Evolutionary conservation across 257 asterid genomes (phyloP).

Genomic region (Jaltomata sinuosa): DNA sequence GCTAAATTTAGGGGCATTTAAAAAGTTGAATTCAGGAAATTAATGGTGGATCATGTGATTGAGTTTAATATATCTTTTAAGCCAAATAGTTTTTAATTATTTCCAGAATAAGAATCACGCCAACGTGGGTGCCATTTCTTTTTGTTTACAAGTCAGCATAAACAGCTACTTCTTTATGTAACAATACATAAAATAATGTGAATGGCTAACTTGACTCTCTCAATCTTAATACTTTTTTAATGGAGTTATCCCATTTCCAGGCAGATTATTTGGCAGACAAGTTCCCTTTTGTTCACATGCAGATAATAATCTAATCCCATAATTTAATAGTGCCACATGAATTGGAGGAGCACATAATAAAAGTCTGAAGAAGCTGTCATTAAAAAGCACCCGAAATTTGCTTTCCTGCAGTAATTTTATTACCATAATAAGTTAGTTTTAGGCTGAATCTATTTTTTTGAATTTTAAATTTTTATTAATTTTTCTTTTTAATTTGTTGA

Average conservation of each 20-base stretch:
- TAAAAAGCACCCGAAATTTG: not conserved
- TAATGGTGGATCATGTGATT: not conserved
- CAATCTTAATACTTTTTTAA: not conserved
- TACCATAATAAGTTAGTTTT: not conserved
- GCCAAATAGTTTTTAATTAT: not conserved
- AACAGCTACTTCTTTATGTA: not conserved
- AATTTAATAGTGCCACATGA: not conserved
- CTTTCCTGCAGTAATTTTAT: not conserved
- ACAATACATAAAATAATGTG: not conserved
- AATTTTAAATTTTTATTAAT: not conserved
- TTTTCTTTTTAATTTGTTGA: not conserved
- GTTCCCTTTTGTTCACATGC: not conserved
- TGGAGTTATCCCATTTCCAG: not conserved
- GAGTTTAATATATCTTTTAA: not conserved
- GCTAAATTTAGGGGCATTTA: not conserved
- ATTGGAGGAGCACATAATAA: not conserved
- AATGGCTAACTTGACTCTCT: not conserved
- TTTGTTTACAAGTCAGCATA: not conserved
- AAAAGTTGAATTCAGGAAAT: not conserved
- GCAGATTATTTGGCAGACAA: not conserved
- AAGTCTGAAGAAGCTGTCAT: not conserved
- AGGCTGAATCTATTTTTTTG: not conserved
- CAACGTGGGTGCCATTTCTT: not conserved
- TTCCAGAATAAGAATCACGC: not conserved
- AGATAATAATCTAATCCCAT: not conserved